Percentiles rank a stretch among this genome's conserved stretches.
phyloP scores from a whole-genome alignment of 169 alveolate genomes.

The Sarcocystis neurona region DNA sequence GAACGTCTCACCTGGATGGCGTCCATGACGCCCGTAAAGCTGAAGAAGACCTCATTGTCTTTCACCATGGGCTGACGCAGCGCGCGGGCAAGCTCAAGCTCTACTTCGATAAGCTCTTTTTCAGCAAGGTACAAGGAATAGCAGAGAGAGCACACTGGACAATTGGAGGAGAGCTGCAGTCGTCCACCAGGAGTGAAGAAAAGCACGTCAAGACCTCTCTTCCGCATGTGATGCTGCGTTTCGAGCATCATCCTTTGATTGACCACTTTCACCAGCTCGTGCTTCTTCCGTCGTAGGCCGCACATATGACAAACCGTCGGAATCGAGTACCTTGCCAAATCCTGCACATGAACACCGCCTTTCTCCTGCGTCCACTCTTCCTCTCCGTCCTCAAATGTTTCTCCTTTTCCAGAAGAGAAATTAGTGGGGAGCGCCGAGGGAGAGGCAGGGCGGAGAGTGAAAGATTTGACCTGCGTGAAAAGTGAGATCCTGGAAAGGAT shows the following conservation, averaged over 20 bases:
- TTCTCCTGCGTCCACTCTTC: slow-evolving; percentile 1
- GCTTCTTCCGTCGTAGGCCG: slow-evolving; percentile 56
- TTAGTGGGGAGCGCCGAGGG: neutral
- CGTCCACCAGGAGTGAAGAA: slow-evolving; percentile 38
- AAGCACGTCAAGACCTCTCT: slow-evolving; percentile 58
- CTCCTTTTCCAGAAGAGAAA: neutral
- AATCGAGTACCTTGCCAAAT: slow-evolving; percentile 9
- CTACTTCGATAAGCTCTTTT: slow-evolving; percentile 62
- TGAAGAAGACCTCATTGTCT: slow-evolving; percentile 41
- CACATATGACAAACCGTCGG: slow-evolving; percentile 64
- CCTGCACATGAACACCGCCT: neutral
- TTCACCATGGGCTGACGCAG: slow-evolving; percentile 56
- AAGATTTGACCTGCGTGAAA: slow-evolving; percentile 55
- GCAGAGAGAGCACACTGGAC: slow-evolving; percentile 57
- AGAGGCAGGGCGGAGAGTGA: slow-evolving; percentile 38
- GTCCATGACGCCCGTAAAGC: slow-evolving; percentile 60
- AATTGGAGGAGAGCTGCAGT: slow-evolving; percentile 54
- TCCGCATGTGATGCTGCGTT: slow-evolving; percentile 67
- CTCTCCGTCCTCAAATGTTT: neutral
- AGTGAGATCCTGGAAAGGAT: too few relatives aligned
- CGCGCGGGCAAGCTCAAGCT: slow-evolving; percentile 62
- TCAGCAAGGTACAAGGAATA: slow-evolving; percentile 65
- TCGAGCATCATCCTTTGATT: slow-evolving; percentile 67
- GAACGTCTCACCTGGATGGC: slow-evolving; percentile 57
- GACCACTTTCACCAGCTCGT: slow-evolving; percentile 37